Conservation (phyloP, 2,329 filamentous ascomycete species). For the Colletotrichum salicis region DNA sequence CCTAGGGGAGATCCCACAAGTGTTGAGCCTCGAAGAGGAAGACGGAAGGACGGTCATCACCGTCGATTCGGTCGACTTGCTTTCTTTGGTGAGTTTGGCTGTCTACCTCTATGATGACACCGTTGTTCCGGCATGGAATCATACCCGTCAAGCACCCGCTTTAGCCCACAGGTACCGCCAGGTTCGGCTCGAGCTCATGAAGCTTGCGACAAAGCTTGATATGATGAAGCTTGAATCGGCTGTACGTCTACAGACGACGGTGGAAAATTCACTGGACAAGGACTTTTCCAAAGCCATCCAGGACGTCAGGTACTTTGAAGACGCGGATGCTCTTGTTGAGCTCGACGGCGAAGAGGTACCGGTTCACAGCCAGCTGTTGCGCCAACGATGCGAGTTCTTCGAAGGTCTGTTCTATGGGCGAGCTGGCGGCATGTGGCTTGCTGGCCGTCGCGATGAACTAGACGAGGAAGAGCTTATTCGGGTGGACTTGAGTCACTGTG, state of each 20-base stretch:
- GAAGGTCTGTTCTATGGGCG: conserved; percentile 89
- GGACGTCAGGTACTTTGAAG: conserved; percentile 78
- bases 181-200: conserved; percentile 88
- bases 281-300: conserved; percentile 78
- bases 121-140: conserved; percentile 87
- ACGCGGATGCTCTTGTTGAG: conserved; percentile 82
- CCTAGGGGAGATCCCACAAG: conserved; percentile 67
- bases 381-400: conserved; percentile 91
- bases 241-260: conserved; percentile 77
- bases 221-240: conserved; percentile 79
- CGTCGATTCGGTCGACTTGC: conserved; percentile 77
- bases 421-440: conserved; percentile 85
- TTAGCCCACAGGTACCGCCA: conserved; percentile 81
- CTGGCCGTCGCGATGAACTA: conserved; percentile 67
- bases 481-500: conserved; percentile 86
- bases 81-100: conserved; percentile 82
- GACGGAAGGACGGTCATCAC: conserved; percentile 67
- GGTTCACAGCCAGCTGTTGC: conserved; percentile 83
- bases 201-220: conserved; percentile 76
- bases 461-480: conserved; percentile 59
- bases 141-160: conserved; percentile 72
- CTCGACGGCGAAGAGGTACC: conserved; percentile 77
- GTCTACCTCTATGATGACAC: conserved; percentile 85
- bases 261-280: conserved; percentile 70
- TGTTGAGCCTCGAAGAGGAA: conserved; percentile 65